Evolutionary conservation across 1,284 basidiomycete genomes (phyloP).

Genomic region (Tylopilus sp.): DNA sequence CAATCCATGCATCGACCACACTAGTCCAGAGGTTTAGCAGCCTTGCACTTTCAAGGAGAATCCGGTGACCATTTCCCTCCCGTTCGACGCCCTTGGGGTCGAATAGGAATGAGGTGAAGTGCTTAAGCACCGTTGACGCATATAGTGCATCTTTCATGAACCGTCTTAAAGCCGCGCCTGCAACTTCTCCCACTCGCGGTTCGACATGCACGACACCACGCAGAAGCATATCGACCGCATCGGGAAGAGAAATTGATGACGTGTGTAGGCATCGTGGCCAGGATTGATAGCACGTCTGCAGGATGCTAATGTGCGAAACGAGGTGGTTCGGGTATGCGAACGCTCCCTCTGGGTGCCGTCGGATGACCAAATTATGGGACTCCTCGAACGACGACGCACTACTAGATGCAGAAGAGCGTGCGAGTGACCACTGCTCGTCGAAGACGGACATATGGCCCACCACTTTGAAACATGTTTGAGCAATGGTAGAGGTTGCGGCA

Average conservation of each 20-base stretch:
- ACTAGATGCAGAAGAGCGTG: slow-evolving; percentile 43
- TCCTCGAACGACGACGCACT: slow-evolving; percentile 66
- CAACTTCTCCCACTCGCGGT: slow-evolving; percentile 67
- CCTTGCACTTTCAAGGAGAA: slow-evolving; percentile 63
- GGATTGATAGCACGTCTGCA: slow-evolving; percentile 79
- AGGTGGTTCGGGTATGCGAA: slow-evolving; percentile 71
- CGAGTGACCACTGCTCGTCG: slow-evolving; percentile 75
- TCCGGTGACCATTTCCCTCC: slow-evolving; percentile 62
- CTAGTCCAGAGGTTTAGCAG: slow-evolving; percentile 76
- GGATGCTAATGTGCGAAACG: slow-evolving; percentile 67
- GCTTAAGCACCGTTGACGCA: slow-evolving; percentile 63
- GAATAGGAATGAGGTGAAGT: slow-evolving; percentile 78
- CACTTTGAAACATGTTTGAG: slow-evolving; percentile 62
- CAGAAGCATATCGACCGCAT: slow-evolving; percentile 79
- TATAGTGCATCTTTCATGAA: slow-evolving; percentile 66
- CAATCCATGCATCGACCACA: slow-evolving; percentile 71
- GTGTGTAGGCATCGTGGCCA: slow-evolving; percentile 80
- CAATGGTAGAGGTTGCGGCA: slow-evolving; percentile 61
- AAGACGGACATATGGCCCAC: slow-evolving; percentile 81
- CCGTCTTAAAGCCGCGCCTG: slow-evolving; percentile 68
- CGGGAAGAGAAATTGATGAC: slow-evolving; percentile 49
- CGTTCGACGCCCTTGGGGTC: slow-evolving; percentile 66
- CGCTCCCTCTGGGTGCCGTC: slow-evolving; percentile 68
- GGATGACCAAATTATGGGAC: slow-evolving; percentile 58
- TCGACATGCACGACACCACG: slow-evolving; percentile 85